Conservation (phyloP, 2,329 filamentous ascomycete species). For the Colletotrichum liaoningense region DNA sequence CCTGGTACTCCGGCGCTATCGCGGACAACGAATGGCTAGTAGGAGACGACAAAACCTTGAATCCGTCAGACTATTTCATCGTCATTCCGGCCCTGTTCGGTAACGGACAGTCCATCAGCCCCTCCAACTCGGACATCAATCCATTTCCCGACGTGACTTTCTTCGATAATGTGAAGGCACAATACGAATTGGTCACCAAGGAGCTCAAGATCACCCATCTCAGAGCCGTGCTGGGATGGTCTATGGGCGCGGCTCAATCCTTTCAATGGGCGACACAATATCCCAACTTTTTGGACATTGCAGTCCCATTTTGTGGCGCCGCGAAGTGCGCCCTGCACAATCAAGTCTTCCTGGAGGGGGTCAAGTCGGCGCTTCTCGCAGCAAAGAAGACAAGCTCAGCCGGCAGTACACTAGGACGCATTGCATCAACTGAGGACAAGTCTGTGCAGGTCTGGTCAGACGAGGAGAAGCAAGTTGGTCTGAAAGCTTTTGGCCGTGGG, state of each 20-base stretch:
- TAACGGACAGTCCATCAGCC: slow-evolving; percentile 65
- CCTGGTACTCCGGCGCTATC: slow-evolving; percentile 75
- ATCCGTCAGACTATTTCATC: slow-evolving; percentile 64
- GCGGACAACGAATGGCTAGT: slow-evolving; percentile 81
- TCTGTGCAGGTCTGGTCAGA: slow-evolving; percentile 49
- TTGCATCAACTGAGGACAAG: slow-evolving; percentile 37
- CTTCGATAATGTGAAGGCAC: slow-evolving; percentile 63
- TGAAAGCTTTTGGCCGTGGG: slow-evolving; percentile 79
- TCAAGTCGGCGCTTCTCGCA: slow-evolving; percentile 57
- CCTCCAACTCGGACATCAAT: slow-evolving; percentile 56
- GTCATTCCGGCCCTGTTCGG: slow-evolving; percentile 63
- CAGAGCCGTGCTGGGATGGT: slow-evolving; percentile 64
- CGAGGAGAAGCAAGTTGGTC: slow-evolving; percentile 51
- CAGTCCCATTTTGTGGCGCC: slow-evolving; percentile 61
- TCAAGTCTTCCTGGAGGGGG: slow-evolving; percentile 65
- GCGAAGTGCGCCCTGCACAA: slow-evolving; percentile 64
- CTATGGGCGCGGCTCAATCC: slow-evolving; percentile 66
- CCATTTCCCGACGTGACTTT: slow-evolving; percentile 59
- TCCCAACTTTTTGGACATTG: slow-evolving; percentile 58
- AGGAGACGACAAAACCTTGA: slow-evolving; percentile 72
- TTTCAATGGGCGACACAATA: slow-evolving; percentile 64
- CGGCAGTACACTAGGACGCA: slow-evolving; percentile 52
- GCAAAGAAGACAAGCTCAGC: slow-evolving; percentile 59
- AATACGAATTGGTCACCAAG: slow-evolving; percentile 55
- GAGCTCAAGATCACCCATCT: slow-evolving; percentile 55